A percentile compares a stretch with the other conserved stretches of the same genome.
These are phyloP conservation scores for Filobasidium wieringae DNA, from an alignment of 768 basidiomycete genomes.

Conservation along the genomic window DNA sequence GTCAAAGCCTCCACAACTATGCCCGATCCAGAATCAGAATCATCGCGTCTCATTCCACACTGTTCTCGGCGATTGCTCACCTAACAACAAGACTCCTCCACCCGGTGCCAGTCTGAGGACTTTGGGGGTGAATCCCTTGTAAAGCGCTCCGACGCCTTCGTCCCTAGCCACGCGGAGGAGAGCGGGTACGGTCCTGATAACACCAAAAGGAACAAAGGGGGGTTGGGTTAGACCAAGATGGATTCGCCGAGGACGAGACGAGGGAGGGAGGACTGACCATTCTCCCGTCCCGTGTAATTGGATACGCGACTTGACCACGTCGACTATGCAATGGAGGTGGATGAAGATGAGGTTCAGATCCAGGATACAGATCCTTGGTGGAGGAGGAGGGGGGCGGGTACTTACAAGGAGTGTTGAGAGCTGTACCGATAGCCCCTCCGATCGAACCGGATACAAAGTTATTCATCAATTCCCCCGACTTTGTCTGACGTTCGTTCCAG, in stretches of 20 bases:
- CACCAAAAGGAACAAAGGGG: too few species aligned
- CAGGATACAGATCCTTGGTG: constrained; percentile 6
- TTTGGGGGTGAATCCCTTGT: constrained; percentile 93
- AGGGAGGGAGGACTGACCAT: constrained; percentile 13
- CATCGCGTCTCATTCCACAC: too few species aligned
- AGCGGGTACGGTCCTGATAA: constrained; percentile 86
- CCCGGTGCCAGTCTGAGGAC: constrained; percentile 89
- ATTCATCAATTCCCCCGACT: constrained; percentile 63
- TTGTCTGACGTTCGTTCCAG: constrained; percentile 43
- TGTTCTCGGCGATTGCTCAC: constrained; percentile 27
- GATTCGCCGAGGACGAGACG: too few species aligned
- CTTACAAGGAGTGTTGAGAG: constrained; percentile 71
- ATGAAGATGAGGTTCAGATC: too few species aligned
- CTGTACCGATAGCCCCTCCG: constrained; percentile 68
- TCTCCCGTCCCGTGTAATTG: constrained; percentile 46
- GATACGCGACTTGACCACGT: constrained; percentile 88
- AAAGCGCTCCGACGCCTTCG: constrained; percentile 73
- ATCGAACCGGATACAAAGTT: constrained; percentile 83
- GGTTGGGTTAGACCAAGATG: too few species aligned
- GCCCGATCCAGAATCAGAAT: not conserved
- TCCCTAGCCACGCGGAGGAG: constrained; percentile 61
- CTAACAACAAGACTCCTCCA: constrained; percentile 82
- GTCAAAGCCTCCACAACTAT: constrained; percentile 36
- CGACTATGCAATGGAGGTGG: constrained; percentile 43
- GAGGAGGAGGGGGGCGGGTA: constrained; percentile 20